These are phyloP conservation scores for Pseudomassariella vexata DNA, from an alignment of 2,329 filamentous ascomycete species.

Conservation along the genomic window DNA sequence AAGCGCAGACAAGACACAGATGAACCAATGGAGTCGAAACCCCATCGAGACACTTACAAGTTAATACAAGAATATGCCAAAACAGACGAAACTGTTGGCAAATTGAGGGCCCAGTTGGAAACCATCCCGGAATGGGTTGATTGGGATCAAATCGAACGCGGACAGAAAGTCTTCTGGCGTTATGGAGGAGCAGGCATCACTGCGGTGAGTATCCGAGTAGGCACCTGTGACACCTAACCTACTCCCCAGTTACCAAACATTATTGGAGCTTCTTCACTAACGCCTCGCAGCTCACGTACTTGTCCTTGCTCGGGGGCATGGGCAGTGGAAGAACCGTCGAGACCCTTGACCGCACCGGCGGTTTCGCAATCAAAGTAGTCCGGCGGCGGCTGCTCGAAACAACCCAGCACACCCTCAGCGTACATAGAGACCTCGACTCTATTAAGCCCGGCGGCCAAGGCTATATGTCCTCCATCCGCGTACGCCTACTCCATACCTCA, in stretches of 20 bases:
- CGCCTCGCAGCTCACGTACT: slow-evolving; percentile 46
- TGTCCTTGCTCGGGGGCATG: slow-evolving; percentile 61
- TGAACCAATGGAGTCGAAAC: slow-evolving; percentile 22
- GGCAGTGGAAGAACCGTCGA: slow-evolving; percentile 68
- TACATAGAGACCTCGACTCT: slow-evolving; percentile 57
- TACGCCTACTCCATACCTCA: slow-evolving; percentile 63
- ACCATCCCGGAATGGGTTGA: slow-evolving; percentile 70
- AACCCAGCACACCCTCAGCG: slow-evolving; percentile 69
- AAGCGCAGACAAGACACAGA: slow-evolving; percentile 3
- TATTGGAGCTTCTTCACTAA: background rate
- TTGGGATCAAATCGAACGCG: slow-evolving; percentile 68
- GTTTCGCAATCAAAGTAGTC: slow-evolving; percentile 64
- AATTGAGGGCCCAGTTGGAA: slow-evolving; percentile 63
- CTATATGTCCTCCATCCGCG: slow-evolving; percentile 58
- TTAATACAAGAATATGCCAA: slow-evolving; percentile 53
- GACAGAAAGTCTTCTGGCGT: slow-evolving; percentile 72
- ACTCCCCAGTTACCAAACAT: background rate
- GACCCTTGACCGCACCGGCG: slow-evolving; percentile 67
- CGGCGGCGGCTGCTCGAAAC: slow-evolving; percentile 61
- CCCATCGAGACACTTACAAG: slow-evolving; percentile 54
- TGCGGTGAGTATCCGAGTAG: slow-evolving; percentile 34
- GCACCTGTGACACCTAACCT: too few relatives aligned
- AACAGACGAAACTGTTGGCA: slow-evolving; percentile 45
- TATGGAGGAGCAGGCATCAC: slow-evolving; percentile 65
- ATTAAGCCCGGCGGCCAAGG: slow-evolving; percentile 65